Percentiles rank a stretch among this genome's conserved stretches.
Evolutionary conservation across 2,329 filamentous ascomycete species (phyloP).

Genomic region (Corniculantispora saksenae): DNA sequence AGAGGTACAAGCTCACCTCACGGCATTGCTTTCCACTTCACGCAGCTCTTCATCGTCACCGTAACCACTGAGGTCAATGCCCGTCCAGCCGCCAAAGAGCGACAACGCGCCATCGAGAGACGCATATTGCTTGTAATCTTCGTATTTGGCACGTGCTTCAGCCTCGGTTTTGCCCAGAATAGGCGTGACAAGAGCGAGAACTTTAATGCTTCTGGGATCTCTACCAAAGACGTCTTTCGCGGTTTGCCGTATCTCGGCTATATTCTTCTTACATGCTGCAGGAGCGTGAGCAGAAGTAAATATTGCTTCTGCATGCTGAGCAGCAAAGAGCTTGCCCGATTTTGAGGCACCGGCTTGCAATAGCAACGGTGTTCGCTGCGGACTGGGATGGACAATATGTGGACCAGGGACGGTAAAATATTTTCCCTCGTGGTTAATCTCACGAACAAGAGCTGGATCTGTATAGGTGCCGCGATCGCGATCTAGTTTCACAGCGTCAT

Average conservation of each 20-base stretch:
- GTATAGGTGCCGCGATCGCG: slow-evolving; percentile 51
- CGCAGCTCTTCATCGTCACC: slow-evolving; percentile 64
- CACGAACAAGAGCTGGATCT: slow-evolving; percentile 49
- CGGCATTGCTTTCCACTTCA: slow-evolving; percentile 60
- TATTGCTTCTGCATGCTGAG: slow-evolving; percentile 65
- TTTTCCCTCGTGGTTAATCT: slow-evolving; percentile 63
- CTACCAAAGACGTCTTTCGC: slow-evolving; percentile 51
- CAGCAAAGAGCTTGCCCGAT: slow-evolving; percentile 60
- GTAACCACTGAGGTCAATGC: slow-evolving; percentile 62
- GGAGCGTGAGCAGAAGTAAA: slow-evolving; percentile 63
- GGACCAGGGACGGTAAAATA: slow-evolving; percentile 60
- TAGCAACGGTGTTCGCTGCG: slow-evolving; percentile 64
- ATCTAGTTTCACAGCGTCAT: slow-evolving; percentile 60
- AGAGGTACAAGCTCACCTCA: slow-evolving; percentile 28
- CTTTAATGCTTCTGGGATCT: slow-evolving; percentile 58
- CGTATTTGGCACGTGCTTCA: slow-evolving; percentile 52
- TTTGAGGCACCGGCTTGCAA: slow-evolving; percentile 65
- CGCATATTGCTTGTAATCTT: slow-evolving; percentile 55
- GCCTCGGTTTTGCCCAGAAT: slow-evolving; percentile 62
- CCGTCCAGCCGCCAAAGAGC: slow-evolving; percentile 67
- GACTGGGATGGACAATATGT: slow-evolving; percentile 61
- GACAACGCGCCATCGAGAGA: slow-evolving; percentile 63
- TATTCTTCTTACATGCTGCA: slow-evolving; percentile 52
- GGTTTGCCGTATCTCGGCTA: slow-evolving; percentile 56
- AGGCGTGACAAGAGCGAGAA: slow-evolving; percentile 59